Conservation (phyloP, 805 yeast species). For the Nakazawaea ishiwadae region DNA sequence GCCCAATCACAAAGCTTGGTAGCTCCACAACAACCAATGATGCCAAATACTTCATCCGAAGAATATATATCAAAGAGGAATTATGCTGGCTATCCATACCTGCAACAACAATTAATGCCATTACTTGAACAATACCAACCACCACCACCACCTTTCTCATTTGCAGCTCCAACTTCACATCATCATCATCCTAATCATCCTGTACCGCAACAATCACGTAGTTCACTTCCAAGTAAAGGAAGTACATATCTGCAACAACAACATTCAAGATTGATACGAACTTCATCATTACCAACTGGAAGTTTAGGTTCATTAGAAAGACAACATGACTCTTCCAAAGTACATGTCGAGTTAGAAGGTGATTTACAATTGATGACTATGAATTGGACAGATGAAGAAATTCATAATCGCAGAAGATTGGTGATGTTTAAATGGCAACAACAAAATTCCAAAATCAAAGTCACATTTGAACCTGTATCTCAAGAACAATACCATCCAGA, state of each 20-base stretch:
- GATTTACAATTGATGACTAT: conserved; percentile 25
- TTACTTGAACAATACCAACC: neutral
- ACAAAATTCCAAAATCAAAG: conserved; percentile 27
- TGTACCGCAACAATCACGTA: too few relatives aligned
- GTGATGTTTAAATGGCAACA: conserved; percentile 40
- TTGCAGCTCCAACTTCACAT: neutral
- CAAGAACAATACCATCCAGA: conserved; percentile 31
- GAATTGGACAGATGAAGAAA: conserved; percentile 45
- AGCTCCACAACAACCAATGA: too few relatives aligned
- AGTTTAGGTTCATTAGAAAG: neutral
- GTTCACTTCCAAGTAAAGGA: too few relatives aligned
- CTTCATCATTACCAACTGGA: conserved; percentile 7
- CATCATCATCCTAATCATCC: too few relatives aligned
- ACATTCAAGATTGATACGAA: conserved; percentile 8
- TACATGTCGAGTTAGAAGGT: conserved; percentile 2
- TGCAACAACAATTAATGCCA: too few relatives aligned
- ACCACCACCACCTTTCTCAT: too few relatives aligned
- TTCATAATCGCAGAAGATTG: conserved; percentile 37
- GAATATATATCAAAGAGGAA: too few relatives aligned
- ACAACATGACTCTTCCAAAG: neutral
- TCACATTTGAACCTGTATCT: conserved; percentile 33
- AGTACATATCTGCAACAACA: too few relatives aligned
- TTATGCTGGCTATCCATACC: too few relatives aligned
- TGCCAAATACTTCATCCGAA: too few relatives aligned
- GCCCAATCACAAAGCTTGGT: too few relatives aligned